These are phyloP conservation scores for Macadamia tetraphylla DNA, from an alignment of 164 flowering plant genomes.

Conservation along the genomic window DNA sequence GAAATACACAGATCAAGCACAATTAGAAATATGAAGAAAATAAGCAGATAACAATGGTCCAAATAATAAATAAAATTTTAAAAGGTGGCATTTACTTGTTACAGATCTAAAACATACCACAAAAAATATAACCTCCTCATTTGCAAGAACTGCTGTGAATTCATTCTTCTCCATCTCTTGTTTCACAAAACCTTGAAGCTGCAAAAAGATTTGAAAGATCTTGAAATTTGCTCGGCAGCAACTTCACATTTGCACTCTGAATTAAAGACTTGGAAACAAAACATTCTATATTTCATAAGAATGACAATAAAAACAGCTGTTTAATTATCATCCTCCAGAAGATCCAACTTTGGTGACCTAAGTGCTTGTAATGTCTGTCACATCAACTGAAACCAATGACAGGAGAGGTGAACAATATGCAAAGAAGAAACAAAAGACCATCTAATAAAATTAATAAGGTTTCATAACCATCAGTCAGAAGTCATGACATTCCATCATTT, in stretches of 20 bases:
- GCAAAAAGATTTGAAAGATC: conserved; percentile 14
- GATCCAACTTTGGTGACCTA: neutral
- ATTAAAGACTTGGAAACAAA: neutral
- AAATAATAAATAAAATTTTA: neutral
- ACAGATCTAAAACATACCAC: conserved; percentile 37
- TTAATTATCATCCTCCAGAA: neutral
- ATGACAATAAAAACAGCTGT: neutral
- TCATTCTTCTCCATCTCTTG: conserved; percentile 48
- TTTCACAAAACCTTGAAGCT: conserved; percentile 63
- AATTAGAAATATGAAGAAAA: neutral
- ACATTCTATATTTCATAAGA: neutral
- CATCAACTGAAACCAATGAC: too few relatives aligned
- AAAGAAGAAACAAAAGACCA: neutral
- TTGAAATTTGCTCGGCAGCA: neutral
- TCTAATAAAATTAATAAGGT: neutral
- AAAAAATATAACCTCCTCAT: conserved; percentile 62
- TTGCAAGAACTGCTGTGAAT: conserved; percentile 49
- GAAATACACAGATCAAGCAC: conserved; percentile 20
- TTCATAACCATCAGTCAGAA: neutral
- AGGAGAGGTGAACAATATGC: too few relatives aligned
- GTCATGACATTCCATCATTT: neutral
- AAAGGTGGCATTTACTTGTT: neutral
- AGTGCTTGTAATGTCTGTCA: too few relatives aligned
- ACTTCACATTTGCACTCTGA: too few relatives aligned
- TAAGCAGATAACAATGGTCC: neutral